Evolutionary conservation across 2,329 filamentous ascomycete species (phyloP).

Genomic region (Sporothrix phasma): DNA sequence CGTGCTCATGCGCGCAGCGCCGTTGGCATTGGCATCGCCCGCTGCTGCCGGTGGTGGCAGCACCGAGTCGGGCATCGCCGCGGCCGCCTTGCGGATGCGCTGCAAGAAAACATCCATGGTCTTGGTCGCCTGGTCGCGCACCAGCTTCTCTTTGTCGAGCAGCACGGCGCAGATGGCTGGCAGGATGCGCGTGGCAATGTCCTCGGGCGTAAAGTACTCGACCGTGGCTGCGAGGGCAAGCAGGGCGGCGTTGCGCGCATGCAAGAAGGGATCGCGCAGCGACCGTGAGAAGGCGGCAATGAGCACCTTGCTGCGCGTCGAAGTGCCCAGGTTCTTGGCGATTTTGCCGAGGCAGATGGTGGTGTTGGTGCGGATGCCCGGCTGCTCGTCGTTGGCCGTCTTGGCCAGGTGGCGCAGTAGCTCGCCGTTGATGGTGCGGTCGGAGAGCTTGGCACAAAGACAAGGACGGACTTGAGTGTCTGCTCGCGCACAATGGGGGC

Average conservation of each 20-base stretch:
- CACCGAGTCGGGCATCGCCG: conserved; percentile 68
- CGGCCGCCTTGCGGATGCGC: conserved; percentile 68
- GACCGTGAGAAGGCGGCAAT: conserved; percentile 86
- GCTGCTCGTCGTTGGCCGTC: conserved; percentile 94
- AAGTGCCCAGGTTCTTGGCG: conserved; percentile 70
- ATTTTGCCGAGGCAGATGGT: conserved; percentile 97
- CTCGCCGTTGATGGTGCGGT: conserved; percentile 88
- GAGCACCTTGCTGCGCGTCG: conserved; percentile 79
- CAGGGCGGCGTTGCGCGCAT: conserved; percentile 81
- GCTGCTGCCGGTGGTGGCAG: conserved; percentile 52
- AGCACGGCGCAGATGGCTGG: conserved; percentile 75
- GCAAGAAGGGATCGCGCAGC: conserved; percentile 85
- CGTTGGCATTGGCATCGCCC: conserved; percentile 28
- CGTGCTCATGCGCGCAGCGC: conserved; percentile 66
- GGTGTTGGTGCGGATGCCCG: conserved; percentile 93
- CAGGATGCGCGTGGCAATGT: conserved; percentile 73
- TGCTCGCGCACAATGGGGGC: conserved; percentile 90
- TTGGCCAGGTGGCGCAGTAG: conserved; percentile 84
- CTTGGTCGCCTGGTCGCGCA: conserved; percentile 85
- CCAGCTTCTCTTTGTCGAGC: conserved; percentile 89
- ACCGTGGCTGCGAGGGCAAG: conserved; percentile 76
- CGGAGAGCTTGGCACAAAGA: conserved; percentile 81
- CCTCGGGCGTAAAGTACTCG: conserved; percentile 81
- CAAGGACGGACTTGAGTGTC: conserved; percentile 86
- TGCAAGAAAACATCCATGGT: conserved; percentile 79